Conservation (phyloP, 2,329 filamentous ascomycete species). For the Pyricularia grisea region DNA sequence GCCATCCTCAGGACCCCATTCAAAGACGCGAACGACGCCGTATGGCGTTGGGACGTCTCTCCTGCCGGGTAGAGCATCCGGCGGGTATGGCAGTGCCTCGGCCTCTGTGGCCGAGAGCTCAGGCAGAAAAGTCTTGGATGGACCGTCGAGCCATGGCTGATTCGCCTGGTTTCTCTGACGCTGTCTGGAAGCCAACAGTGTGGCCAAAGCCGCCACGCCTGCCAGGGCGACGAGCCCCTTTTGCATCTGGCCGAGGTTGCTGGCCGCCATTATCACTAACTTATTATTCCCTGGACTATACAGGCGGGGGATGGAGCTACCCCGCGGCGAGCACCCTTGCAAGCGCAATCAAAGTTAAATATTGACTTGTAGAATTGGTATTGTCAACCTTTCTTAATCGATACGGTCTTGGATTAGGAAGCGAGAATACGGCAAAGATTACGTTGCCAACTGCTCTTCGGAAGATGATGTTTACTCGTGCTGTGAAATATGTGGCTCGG, state of each 20-base stretch:
- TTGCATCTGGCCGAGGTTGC: neutral
- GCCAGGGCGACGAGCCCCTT: neutral
- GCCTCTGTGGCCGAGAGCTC: slow-evolving; percentile 25
- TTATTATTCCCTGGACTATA: neutral
- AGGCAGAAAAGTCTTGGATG: slow-evolving; percentile 31
- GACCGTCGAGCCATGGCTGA: slow-evolving; percentile 18
- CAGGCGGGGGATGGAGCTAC: neutral
- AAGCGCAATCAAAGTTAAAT: neutral
- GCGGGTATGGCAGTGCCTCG: slow-evolving; percentile 50
- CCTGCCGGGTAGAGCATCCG: slow-evolving; percentile 58
- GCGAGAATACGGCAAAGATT: neutral
- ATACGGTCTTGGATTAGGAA: neutral
- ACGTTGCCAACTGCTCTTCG: neutral
- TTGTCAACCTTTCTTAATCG: neutral
- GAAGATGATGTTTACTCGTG: neutral
- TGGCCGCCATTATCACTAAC: neutral
- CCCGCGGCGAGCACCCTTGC: neutral
- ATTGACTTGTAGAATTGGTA: neutral
- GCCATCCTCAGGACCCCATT: slow-evolving; percentile 67
- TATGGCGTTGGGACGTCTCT: slow-evolving; percentile 62
- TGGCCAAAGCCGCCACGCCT: neutral
- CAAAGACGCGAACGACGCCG: slow-evolving; percentile 64
- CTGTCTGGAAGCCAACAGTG: neutral
- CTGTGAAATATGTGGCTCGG: neutral
- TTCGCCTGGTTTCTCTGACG: neutral